A percentile compares a stretch with the other conserved stretches of the same genome.
Conservation (phyloP, 2,329 filamentous ascomycete genomes). For the Neurospora crassa region DNA sequence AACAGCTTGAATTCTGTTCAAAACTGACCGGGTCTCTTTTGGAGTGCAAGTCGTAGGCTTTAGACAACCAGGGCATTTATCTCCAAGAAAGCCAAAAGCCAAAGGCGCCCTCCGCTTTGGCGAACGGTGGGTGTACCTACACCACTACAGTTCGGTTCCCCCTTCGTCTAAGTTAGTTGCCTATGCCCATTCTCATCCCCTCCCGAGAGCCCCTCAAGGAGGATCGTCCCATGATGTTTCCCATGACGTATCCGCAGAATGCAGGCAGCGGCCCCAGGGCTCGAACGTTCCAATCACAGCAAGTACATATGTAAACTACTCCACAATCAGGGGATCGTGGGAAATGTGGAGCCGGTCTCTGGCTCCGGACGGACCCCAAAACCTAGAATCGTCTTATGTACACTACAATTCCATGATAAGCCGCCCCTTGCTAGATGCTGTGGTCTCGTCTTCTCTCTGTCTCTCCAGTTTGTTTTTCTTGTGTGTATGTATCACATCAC, state of each 20-base stretch:
- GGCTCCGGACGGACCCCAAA: neutral
- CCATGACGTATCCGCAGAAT: neutral
- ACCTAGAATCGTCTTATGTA: neutral
- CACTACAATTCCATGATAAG: neutral
- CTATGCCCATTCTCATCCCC: neutral
- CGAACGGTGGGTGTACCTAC: too few relatives aligned
- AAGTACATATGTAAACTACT: neutral
- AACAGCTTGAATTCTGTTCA: too few relatives aligned
- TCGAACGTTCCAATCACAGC: neutral
- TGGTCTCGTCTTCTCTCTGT: neutral
- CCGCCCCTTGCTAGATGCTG: neutral
- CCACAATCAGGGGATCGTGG: neutral
- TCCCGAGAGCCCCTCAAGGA: neutral
- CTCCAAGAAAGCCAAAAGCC: too few relatives aligned
- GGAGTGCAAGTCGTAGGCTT: too few relatives aligned
- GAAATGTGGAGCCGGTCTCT: neutral
- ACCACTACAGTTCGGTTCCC: too few relatives aligned
- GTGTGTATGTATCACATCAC: neutral
- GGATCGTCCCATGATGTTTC: neutral
- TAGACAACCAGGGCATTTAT: too few relatives aligned
- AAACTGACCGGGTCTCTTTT: too few relatives aligned
- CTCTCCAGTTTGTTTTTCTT: neutral
- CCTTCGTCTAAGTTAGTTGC: too few relatives aligned
- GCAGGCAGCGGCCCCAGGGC: neutral
- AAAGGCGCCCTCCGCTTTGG: too few relatives aligned